Evolutionary conservation across 1,139 yeast genomes (phyloP).

Genomic region (Suhomyces bribrorum): DNA sequence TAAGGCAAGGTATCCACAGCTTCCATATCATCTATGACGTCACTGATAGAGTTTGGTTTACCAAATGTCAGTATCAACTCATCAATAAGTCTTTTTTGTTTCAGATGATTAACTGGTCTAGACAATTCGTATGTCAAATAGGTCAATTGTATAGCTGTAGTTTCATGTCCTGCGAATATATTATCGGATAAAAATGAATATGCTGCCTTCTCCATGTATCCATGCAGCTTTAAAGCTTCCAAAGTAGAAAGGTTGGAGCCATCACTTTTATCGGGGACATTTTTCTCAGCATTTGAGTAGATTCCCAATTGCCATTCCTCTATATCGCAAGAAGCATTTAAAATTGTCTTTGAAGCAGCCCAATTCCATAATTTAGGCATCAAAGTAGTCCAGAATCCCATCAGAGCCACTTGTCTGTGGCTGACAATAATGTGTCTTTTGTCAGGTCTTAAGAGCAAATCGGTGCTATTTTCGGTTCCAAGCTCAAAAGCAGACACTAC

Average conservation of each 20-base stretch:
- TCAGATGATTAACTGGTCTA: conserved; percentile 41
- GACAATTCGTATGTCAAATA: conserved; percentile 63
- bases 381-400: conserved; percentile 70
- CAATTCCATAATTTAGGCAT: conserved; percentile 56
- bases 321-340: conserved; percentile 40
- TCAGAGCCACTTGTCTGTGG: conserved; percentile 59
- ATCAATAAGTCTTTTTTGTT: conserved; percentile 43
- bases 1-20: conserved; percentile 53
- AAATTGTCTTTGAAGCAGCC: conserved; percentile 47
- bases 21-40: conserved; percentile 35
- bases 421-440: conserved; percentile 46
- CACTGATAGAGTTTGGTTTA: conserved; percentile 25
- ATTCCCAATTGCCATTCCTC: conserved; percentile 54
- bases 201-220: conserved; percentile 35
- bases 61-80: conserved; percentile 45
- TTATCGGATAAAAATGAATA: conserved; percentile 44
- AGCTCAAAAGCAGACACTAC: conserved; percentile 63
- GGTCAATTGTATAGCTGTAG: conserved; percentile 68
- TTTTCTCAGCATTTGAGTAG: conserved; percentile 40
- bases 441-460: conserved; percentile 37
- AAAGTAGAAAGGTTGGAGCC: conserved; percentile 34
- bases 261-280: conserved; percentile 24
- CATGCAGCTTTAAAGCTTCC: conserved; percentile 35
- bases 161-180: conserved; percentile 71
- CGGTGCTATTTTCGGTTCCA: conserved; percentile 51